A percentile compares a stretch with the other conserved stretches of the same genome.
phyloP scores from a whole-genome alignment of 306 rosid species.

The Quercus ilex region DNA sequence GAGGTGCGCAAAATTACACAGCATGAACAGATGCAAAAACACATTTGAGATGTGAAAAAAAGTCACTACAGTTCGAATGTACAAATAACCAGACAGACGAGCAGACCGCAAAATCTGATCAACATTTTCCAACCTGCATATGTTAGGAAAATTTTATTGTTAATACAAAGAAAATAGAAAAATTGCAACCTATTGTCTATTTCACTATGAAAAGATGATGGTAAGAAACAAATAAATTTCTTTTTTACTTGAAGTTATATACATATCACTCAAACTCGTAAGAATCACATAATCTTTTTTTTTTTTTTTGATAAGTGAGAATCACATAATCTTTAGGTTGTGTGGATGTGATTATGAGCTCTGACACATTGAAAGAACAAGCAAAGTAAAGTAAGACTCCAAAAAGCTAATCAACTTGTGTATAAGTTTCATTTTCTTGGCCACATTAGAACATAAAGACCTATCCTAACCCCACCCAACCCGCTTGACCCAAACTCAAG shows the following conservation, averaged over 20 bases:
- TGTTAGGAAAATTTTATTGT: constrained; percentile 13
- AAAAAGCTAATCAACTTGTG: not conserved
- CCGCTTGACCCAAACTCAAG: not conserved
- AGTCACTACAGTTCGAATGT: constrained; percentile 70
- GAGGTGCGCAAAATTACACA: not conserved
- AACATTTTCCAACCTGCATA: constrained; percentile 73
- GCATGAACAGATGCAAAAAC: constrained; percentile 8
- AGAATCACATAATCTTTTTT: not conserved
- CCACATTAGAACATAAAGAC: not conserved
- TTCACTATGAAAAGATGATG: not conserved
- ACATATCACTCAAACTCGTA: not conserved
- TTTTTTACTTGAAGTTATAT: not conserved
- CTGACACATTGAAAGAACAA: not conserved
- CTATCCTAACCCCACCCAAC: not conserved
- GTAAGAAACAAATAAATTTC: not conserved
- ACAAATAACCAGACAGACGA: constrained; percentile 72
- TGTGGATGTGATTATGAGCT: not conserved
- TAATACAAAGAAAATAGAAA: not conserved
- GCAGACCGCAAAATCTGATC: constrained; percentile 82
- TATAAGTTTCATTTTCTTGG: not conserved
- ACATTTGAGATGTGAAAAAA: constrained; percentile 10
- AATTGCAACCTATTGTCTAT: not conserved
- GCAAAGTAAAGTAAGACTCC: not conserved
- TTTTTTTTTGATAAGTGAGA: not conserved
- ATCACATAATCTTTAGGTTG: not conserved